Evolutionary conservation across 2,329 filamentous ascomycete species (phyloP), one percentile per base, ranked within the genome.

Genomic region (Chrysoporthe cubensis): DNA sequence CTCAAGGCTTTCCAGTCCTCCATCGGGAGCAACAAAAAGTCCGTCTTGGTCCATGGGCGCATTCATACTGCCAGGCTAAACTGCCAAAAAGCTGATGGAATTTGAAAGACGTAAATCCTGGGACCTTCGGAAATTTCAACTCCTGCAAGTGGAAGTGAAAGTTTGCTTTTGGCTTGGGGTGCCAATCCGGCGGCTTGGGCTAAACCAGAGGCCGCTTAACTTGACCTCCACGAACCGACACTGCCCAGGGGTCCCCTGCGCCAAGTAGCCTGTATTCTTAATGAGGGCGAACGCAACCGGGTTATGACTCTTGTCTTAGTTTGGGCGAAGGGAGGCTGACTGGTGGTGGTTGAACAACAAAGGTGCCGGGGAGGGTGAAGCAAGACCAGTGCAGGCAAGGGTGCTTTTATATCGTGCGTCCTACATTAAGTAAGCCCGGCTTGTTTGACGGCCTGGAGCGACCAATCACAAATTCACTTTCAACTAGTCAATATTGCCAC

Each of bases 1-100:
- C 9, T 40, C 37, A 40, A 56, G 34, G 14, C 26, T 48, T 44
- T 56, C 64, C 57, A 66, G n/a, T 18, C 46, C 64, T 42, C 57
- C 64, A 34, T 66, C 64, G 42, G 57, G 13, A 66, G 64, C 32
- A 42, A 59, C 21, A 14, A 13, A 42, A 34, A 59, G 13, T 43
- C 11, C 16, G 40, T 26, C 34, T 11, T 56, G 9, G 26, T 56
- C 26, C 32, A 56, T 9, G 34, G 52, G 13, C 16, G 32, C 52
- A 34, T 8, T 21, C 32, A 56, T 56, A 26, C 26, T 26, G 26
- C 26, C 18, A 21, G 32, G 0, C 1, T 2, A 37, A 8, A 14
- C 52, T 37, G 21, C 34, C 8, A 34, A 18, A 34, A 56, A 4
- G 26, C 4, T 16, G 16, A 8, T 34, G 4, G 16, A 56, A 56